Percentiles rank a stretch among this genome's conserved stretches.
These are phyloP conservation scores for Dionaea muscipula DNA, from an alignment of 179 eudicot species.

Conservation along the genomic window DNA sequence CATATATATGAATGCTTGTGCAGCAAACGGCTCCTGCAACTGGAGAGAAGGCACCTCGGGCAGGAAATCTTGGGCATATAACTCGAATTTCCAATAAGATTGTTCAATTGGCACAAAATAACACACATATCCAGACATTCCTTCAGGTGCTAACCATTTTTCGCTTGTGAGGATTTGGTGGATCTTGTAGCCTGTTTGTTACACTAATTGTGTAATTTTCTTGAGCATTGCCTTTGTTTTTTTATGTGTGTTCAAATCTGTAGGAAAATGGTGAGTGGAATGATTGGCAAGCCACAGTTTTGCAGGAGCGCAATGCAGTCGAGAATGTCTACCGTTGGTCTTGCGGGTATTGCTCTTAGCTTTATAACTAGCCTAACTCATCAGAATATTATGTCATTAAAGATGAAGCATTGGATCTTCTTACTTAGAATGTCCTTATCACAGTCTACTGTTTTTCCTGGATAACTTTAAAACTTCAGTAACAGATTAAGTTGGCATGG, in stretches of 20 bases:
- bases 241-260: slow-evolving; percentile 1
- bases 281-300: slow-evolving; percentile 63
- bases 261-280: slow-evolving; percentile 70
- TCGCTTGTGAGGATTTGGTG: background rate
- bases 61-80: slow-evolving; percentile 80
- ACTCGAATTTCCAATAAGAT: slow-evolving; percentile 84
- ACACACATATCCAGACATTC: slow-evolving; percentile 43
- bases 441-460: no score
- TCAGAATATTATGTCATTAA: no score
- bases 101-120: slow-evolving; percentile 52
- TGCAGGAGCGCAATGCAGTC: slow-evolving; percentile 65
- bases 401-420: no score
- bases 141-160: slow-evolving; percentile 28
- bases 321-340: slow-evolving; percentile 92
- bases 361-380: no score
- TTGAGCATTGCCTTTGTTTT: background rate
- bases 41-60: slow-evolving; percentile 54
- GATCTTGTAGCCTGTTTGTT: background rate
- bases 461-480: no score
- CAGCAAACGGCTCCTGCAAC: slow-evolving; percentile 75
- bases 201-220: background rate
- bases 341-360: no score
- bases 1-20: slow-evolving; percentile 5
- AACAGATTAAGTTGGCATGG: no score
- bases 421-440: no score